Percentiles rank a stretch among this genome's conserved stretches.
Evolutionary conservation across 2,329 filamentous ascomycete species (phyloP).

Genomic region (Aspergillus ibericus): DNA sequence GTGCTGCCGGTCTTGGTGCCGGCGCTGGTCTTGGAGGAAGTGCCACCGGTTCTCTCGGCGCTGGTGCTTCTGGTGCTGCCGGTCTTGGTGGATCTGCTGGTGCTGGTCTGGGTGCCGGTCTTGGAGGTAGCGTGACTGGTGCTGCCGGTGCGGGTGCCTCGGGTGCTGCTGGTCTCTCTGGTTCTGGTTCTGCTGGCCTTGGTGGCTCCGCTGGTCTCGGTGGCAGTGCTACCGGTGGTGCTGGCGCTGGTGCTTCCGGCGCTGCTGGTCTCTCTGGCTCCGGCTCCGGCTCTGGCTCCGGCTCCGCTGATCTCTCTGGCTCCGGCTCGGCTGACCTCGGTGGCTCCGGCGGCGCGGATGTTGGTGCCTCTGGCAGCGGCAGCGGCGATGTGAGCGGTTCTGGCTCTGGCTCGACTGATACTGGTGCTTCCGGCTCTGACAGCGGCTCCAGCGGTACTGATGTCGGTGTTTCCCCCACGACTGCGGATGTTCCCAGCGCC

Average conservation of each 20-base stretch:
- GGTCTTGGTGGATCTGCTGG: not conserved
- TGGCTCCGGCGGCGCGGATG: not conserved
- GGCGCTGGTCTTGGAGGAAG: too few relatives aligned
- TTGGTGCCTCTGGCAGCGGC: not conserved
- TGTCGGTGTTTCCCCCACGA: not conserved
- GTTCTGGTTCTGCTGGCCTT: not conserved
- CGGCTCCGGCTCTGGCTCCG: not conserved
- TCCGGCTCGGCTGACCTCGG: not conserved
- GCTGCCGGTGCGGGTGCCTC: not conserved
- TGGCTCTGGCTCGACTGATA: not conserved
- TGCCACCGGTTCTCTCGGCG: too few relatives aligned
- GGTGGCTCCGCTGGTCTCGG: not conserved
- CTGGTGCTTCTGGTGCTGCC: not conserved
- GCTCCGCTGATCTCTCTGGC: not conserved
- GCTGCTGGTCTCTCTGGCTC: not conserved
- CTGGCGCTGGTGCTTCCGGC: not conserved
- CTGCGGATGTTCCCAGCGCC: not conserved
- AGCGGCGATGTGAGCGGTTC: not conserved
- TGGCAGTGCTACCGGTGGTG: not conserved
- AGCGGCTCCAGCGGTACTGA: not conserved
- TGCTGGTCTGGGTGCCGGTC: slow-evolving; percentile 2
- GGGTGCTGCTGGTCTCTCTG: not conserved
- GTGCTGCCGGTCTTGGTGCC: not conserved
- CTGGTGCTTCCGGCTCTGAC: not conserved
- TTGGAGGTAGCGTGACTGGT: not conserved